Evolutionary conservation across 2,329 filamentous ascomycete species (phyloP), one percentile per base, ranked within the genome.

Genomic region (Talaromyces sp.): DNA sequence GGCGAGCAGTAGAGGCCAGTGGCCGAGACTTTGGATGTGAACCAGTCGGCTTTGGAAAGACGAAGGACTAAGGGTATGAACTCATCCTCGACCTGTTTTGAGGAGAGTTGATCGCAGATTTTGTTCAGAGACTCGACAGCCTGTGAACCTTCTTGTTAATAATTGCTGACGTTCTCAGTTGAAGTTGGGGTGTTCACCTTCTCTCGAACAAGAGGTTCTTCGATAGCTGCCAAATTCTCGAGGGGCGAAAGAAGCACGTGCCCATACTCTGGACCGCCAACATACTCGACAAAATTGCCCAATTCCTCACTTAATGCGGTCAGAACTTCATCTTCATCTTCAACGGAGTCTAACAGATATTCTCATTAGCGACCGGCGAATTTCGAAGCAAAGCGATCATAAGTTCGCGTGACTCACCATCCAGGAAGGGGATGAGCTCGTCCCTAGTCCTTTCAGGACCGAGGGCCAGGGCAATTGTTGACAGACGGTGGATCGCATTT

Each of bases 91-190:
- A 98, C 90, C 83, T 99, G 95, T 79, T 92, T 87, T 73, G 92
- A 84, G 60, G 93, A 96, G 64, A 99, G 86, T 78, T 97, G 89
- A 76, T 89, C 88, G 86, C 95, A 98, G 79, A 99, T 98, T 84
- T 97, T 99, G 87, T 99, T 99, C 72, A 99, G 87, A 57, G 95
- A 99, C 80, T 99, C 96, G 77, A 99, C 95, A 70, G 95, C 95
- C 94, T 97, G 57, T 49, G 19, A 31, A 4, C n/a, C 19, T 33
- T 47, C 10, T 56, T 19, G 39, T 63, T 58, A 66, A 73, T 41
- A 41, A 35, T 62, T 31, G 37, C 47, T 11, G 59, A 13, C 13
- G 10, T 66, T 70, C 39, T 67, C 61, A 57, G 19, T 22, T 35
- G 57, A 57, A 2, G 17, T 39, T 13, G 41, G 7, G 43, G 61